A percentile compares a stretch with the other conserved stretches of the same genome.
phyloP scores from a whole-genome alignment of 352 stramenopile species.

The Phytophthora tubulina region DNA sequence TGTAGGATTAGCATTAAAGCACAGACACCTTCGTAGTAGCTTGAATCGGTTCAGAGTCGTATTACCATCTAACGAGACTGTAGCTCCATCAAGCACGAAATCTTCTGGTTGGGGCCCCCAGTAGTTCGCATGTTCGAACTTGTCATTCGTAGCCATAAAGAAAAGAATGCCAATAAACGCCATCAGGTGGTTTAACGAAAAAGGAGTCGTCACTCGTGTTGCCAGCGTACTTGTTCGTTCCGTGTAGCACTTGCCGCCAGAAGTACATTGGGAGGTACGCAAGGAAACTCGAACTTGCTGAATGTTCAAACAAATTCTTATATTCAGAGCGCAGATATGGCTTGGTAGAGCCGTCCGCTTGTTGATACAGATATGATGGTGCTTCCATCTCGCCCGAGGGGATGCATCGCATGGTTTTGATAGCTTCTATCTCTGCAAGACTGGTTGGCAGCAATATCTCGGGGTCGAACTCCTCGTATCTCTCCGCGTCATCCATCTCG shows the following conservation, averaged over 20 bases:
- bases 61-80: background rate
- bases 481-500: background rate
- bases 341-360: background rate
- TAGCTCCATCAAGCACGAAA: background rate
- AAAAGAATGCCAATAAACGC: background rate
- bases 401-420: background rate
- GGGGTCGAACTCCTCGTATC: background rate
- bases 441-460: background rate
- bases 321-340: background rate
- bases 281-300: too few relatives aligned
- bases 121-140: background rate
- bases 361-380: constrained; percentile 1
- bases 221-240: background rate
- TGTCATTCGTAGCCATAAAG: background rate
- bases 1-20: background rate
- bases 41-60: background rate
- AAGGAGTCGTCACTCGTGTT: background rate
- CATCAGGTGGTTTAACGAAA: background rate
- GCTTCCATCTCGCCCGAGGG: background rate
- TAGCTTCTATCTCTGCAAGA: background rate
- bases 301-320: background rate
- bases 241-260: background rate
- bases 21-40: background rate
- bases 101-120: background rate
- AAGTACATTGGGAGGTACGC: background rate